Conservation (phyloP, 169 alveolate genomes). For the Plasmodium berghei region DNA sequence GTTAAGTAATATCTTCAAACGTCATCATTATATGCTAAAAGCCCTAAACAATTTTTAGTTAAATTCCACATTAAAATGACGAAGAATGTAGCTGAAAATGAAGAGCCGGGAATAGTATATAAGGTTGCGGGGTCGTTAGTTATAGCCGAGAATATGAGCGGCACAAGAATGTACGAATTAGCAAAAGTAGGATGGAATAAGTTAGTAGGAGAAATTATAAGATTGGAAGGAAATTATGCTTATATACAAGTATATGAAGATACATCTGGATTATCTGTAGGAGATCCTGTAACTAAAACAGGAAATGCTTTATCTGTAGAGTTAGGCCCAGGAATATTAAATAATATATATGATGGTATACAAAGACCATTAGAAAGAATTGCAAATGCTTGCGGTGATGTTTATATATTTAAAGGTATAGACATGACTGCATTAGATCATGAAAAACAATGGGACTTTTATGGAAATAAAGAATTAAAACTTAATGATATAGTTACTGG, state of each 20-base stretch:
- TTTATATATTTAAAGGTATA: constrained; percentile 97
- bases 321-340: constrained; percentile 98
- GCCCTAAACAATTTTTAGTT: too few relatives aligned
- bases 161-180: constrained; percentile 98
- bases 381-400: constrained; percentile 90
- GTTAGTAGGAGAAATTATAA: constrained; percentile 98
- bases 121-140: constrained; percentile 88
- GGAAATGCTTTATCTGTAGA: constrained; percentile 98
- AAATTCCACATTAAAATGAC: constrained; percentile 45
- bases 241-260: constrained; percentile 98
- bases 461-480: constrained; percentile 89
- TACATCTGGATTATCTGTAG: constrained; percentile 98
- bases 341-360: constrained; percentile 98
- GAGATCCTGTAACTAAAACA: constrained; percentile 98
- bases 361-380: constrained; percentile 97
- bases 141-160: constrained; percentile 99
- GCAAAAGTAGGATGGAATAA: constrained; percentile 97
- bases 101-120: constrained; percentile 70
- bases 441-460: constrained; percentile 94
- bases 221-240: constrained; percentile 98
- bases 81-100: constrained; percentile 47
- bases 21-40: too few relatives aligned
- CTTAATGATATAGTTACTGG: constrained; percentile 96
- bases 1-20: too few relatives aligned
- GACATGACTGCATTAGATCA: constrained; percentile 95